A percentile compares a stretch with the other conserved stretches of the same genome.
These are phyloP conservation scores for Trypanosoma brucei DNA, from an alignment of 208 protist species.

Conservation along the genomic window DNA sequence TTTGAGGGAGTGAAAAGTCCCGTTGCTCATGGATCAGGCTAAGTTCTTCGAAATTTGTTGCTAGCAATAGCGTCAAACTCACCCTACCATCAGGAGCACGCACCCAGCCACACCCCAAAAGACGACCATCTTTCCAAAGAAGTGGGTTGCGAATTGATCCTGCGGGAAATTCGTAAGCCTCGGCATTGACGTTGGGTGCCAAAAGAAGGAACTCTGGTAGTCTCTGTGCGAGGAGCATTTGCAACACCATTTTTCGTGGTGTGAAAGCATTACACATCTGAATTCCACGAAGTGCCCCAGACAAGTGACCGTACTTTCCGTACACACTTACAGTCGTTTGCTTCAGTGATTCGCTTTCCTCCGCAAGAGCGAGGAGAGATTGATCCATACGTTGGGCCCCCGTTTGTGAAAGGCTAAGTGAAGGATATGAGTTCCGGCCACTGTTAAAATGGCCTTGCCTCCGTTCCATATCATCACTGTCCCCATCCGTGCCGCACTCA, in stretches of 20 bases:
- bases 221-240: constrained; percentile 49
- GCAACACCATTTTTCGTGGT: constrained; percentile 55
- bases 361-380: constrained; percentile 11
- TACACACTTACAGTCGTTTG: constrained; percentile 38
- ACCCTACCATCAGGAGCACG: constrained; percentile 27
- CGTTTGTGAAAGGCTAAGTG: constrained; percentile 1
- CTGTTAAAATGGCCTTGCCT: not conserved
- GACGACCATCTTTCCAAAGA: constrained; percentile 54
- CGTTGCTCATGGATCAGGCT: constrained; percentile 42
- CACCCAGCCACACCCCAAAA: constrained; percentile 69
- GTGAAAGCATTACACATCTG: constrained; percentile 52
- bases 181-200: not conserved
- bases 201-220: constrained; percentile 39
- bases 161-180: constrained; percentile 16
- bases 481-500: not conserved
- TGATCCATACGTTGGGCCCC: not conserved
- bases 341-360: constrained; percentile 39
- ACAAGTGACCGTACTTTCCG: constrained; percentile 56
- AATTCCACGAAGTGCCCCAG: constrained; percentile 65
- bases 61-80: constrained; percentile 61
- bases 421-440: not conserved
- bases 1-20: constrained; percentile 51
- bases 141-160: constrained; percentile 52
- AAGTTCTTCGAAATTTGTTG: constrained; percentile 73
- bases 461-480: not conserved